These are phyloP conservation scores for Geranium brycei DNA, from an alignment of 345 rosid species.

Conservation along the genomic window DNA sequence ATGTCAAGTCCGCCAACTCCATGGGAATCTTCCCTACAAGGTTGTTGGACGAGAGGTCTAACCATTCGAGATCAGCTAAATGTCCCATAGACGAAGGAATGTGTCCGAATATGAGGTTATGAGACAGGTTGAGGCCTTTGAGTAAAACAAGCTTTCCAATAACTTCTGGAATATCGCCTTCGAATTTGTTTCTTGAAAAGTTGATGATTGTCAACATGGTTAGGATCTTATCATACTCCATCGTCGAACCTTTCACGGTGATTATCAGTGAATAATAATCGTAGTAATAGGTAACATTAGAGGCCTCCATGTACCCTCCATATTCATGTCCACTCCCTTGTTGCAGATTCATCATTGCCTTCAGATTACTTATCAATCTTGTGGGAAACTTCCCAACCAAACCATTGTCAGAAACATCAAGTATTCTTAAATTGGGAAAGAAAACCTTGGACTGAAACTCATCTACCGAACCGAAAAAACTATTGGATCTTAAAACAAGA, in stretches of 20 bases:
- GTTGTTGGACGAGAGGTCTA: constrained; percentile 13
- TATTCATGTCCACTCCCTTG: not conserved
- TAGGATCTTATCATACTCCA: not conserved
- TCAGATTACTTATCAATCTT: not conserved
- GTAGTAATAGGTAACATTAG: not conserved
- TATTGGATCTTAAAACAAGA: constrained; percentile 16
- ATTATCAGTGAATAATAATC: not conserved
- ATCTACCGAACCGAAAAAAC: constrained; percentile 9
- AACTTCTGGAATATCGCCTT: constrained; percentile 1
- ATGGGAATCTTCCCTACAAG: constrained; percentile 6
- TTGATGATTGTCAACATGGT: constrained; percentile 5
- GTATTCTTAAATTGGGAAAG: constrained; percentile 13
- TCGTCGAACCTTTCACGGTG: constrained; percentile 8
- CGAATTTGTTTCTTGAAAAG: constrained; percentile 14
- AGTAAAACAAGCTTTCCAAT: constrained; percentile 6
- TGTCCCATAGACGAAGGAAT: constrained; percentile 5
- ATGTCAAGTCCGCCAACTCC: constrained; percentile 3
- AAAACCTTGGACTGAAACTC: not conserved
- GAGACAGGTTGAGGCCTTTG: constrained; percentile 9
- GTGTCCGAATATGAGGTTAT: not conserved
- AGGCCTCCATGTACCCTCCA: not conserved
- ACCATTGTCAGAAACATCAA: constrained; percentile 17
- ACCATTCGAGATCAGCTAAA: constrained; percentile 7
- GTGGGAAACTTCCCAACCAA: constrained; percentile 18
- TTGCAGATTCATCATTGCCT: constrained; percentile 6